Evolutionary conservation across 2,329 filamentous ascomycete genomes (phyloP), one percentile per base, ranked within the genome.

Genomic region (Orbilia javanica): DNA sequence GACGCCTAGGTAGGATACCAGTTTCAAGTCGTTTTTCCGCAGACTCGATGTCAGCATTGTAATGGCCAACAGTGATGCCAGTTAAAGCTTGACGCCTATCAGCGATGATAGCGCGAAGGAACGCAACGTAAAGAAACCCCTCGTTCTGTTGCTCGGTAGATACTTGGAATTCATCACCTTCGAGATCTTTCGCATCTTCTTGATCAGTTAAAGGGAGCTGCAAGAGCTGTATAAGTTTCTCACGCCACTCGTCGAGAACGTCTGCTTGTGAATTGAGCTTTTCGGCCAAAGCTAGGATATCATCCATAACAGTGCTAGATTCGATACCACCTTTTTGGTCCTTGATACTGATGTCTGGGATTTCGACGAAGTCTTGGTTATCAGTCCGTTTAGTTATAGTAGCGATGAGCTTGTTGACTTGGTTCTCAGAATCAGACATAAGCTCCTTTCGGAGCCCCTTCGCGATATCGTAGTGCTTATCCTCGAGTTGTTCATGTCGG

Each of bases 111-210:
- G 92, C 89, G 75, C 93, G 88, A 29, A 97, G 86, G 7, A 89
- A 90, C 82, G 94, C 90, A 73, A 97, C 91, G 82, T 96, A 97
- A 5, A 92, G 92, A 84, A 95, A 93, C 48, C 97, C 88, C 82
- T 96, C 90, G 79, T 97, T 95, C 84, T 98, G 95, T 53, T 91
- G 88, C 83, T 93, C 93, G 0, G 94, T 93, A 0, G 95, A 97
- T 34, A 92, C 89, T 80, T 93, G 92, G 79, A 97, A 96, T 83
- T 98, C 96, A 75, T 97, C 91, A 25, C 96, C 96, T 10, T 93
- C 95, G 1, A 90, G 88, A 73, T 97, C 93, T 8, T 88, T 84
- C n/a, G 86, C 86, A 15, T 90, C 89, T 46, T 97, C 93, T 82
- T 96, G 90, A 81, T 98, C 96, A 18, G 98, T 89, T 1, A 98